Evolutionary conservation across 192 early-diverging fungal species (phyloP), one percentile per base, ranked within the genome.

Genomic region (Rhizophagus prolifer): DNA sequence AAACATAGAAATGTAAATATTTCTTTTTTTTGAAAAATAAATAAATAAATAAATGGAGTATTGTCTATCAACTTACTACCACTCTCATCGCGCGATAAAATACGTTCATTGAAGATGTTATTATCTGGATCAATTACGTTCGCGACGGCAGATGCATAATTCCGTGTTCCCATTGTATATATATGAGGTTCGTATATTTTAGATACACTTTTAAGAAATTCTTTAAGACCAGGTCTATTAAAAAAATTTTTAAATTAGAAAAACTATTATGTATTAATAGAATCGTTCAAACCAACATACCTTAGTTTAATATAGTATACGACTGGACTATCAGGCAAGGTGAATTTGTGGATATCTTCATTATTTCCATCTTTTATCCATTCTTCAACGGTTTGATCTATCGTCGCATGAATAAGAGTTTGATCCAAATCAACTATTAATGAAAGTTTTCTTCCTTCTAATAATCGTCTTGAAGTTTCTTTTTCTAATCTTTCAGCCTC

Each of bases 351-450:
- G 16, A 98, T 90, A 81, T 96, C 93, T 79, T 85, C 82, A 75
- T 91, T 86, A n/a, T 81, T 71, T 54, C 87, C 78, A 75, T 93
- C 89, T 14, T 83, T 84, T 69, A 93, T 79, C 94, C 93, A 95
- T 65, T 92, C 90, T 4, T 84, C 88, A 23, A 95, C 91, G 8
- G 90, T 91, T 10, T 87, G 84, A 72, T 94, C 91, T 9, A 91
- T 88, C 13, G 95, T 92, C 8, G 97, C 95, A 70, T 99, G 98
- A 61, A 99, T 93, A 23, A 99, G 88, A 2, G 98, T 99, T 82
- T 97, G 96, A 82, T 99, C 98, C 63, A 99, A 87, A 87, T 99
- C 98, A 23, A 99, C 88, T 68, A 99, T 92, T 28, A 99, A 82
- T 5, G 93, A 94, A 58, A 99, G 87, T 78, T 92, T 94, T 66